Evolutionary conservation across 768 basidiomycete species (phyloP).

Genomic region (Kwoniella sp.): DNA sequence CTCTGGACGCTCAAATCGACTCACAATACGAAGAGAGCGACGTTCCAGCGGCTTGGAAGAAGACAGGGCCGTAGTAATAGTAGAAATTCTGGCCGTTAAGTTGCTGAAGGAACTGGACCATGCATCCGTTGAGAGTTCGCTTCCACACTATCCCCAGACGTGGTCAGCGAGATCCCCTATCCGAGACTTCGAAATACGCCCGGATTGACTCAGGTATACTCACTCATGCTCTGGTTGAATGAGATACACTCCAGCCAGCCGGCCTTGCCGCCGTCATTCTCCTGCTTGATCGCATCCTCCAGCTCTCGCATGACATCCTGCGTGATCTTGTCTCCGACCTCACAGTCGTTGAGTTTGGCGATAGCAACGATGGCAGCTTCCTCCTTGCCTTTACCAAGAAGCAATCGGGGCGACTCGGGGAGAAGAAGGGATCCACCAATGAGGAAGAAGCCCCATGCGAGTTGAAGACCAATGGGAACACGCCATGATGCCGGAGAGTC

Average conservation of each 20-base stretch:
- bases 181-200: not conserved
- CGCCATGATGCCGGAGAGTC: slow-evolving; percentile 62
- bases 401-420: slow-evolving; percentile 24
- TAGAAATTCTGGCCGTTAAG: slow-evolving; percentile 81
- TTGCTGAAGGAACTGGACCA: slow-evolving; percentile 68
- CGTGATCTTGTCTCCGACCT: slow-evolving; percentile 64
- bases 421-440: slow-evolving; percentile 23
- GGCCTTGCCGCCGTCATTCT: slow-evolving; percentile 79
- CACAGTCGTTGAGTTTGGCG: slow-evolving; percentile 64
- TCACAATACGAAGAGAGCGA: slow-evolving; percentile 65
- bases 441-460: slow-evolving; percentile 28
- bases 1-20: not conserved
- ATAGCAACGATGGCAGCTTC: slow-evolving; percentile 64
- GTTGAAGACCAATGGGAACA: slow-evolving; percentile 30
- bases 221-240: slow-evolving; percentile 38
- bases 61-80: slow-evolving; percentile 66
- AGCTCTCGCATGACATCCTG: slow-evolving; percentile 68
- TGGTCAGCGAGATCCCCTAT: not conserved
- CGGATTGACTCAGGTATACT: not conserved
- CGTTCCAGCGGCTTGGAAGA: slow-evolving; percentile 75
- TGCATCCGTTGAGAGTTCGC: slow-evolving; percentile 62
- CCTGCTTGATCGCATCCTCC: slow-evolving; percentile 66
- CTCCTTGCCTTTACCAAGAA: slow-evolving; percentile 56
- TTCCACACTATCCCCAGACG: slow-evolving; percentile 64
- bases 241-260: slow-evolving; percentile 80